Evolutionary conservation across 2,329 filamentous ascomycete genomes (phyloP), one percentile per base, ranked within the genome.

Genomic region (Ilyonectria sp.): DNA sequence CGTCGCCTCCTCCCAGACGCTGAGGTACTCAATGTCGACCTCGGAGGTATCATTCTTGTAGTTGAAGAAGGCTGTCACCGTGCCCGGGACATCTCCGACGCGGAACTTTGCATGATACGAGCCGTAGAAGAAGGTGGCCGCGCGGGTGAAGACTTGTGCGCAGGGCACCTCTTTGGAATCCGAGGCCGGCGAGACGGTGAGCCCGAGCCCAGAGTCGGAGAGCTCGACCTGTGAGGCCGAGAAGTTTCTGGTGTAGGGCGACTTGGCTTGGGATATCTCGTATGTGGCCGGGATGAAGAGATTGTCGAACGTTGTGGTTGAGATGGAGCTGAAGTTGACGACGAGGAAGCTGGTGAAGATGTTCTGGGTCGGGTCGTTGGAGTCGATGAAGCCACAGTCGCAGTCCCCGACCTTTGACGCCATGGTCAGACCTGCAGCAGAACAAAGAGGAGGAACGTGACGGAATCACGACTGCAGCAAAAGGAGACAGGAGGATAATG

Each of bases 11-110:
- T 59, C 19, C 31, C 43, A 59, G 29, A 26, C 19, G 56, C 56
- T 59, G 26, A 59, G 26, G 31, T 49, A 59, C 56, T 59, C 56
- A 33, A 59, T 47, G 44, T 59, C 56, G 56, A 59, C 56, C 56
- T 59, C 56, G 3, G 43, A 49, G 3, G 26, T 31, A 33, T 59
- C 56, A 35, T 37, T 59, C 43, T 59, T 59, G 56, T 59, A 59
- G 26, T 59, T 59, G 44, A 35, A 59, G 31, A 59, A 59, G 56
- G 56, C 56, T 9, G 56, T 59, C 23, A 59, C 56, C 6, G 56
- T 59, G 8, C 56, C 56, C 19, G 56, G 56, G 8, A 59, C 26
- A 13, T 40, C 19, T 4, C 44, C 31, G 19, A 40, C 35, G 35
- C 35, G 35, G 35, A 40, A 40, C 35, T 40, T 13, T 3, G 35